phyloP scores from a whole-genome alignment of 306 rosid species.

The Malus asiatica region DNA sequence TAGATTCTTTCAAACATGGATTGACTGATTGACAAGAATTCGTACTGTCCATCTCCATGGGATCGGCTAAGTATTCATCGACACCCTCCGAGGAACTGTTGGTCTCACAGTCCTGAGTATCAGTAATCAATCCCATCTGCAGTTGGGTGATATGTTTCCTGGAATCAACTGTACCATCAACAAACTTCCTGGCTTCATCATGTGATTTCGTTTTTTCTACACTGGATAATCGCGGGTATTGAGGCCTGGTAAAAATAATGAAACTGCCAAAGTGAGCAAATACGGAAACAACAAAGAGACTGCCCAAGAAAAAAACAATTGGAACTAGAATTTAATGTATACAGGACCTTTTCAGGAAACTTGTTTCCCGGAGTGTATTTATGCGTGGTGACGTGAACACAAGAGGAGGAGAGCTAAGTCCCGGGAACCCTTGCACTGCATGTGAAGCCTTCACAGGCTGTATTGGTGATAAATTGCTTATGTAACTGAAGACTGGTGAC shows the following conservation, averaged over 20 bases:
- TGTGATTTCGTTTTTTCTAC: conserved; percentile 19
- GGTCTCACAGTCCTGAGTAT: conserved; percentile 13
- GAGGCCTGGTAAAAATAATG: conserved; percentile 32
- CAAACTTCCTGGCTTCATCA: conserved; percentile 14
- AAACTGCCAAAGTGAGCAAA: neutral
- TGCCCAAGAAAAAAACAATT: neutral
- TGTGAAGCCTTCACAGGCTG: conserved; percentile 27
- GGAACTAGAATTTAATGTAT: neutral
- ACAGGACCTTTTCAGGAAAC: conserved; percentile 37
- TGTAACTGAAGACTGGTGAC: conserved; percentile 34
- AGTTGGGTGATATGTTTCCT: conserved; percentile 9
- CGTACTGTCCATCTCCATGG: conserved; percentile 21
- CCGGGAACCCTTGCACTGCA: conserved; percentile 24
- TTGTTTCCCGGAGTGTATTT: conserved; percentile 26
- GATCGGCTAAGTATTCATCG: conserved; percentile 52
- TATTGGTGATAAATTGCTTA: conserved; percentile 42
- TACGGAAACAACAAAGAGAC: neutral
- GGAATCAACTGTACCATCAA: conserved; percentile 25
- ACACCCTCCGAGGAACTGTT: conserved; percentile 29
- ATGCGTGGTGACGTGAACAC: conserved; percentile 49
- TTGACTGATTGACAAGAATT: conserved; percentile 9
- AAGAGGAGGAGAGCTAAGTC: conserved; percentile 46
- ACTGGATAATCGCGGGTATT: conserved; percentile 17
- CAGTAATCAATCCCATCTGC: conserved; percentile 18
- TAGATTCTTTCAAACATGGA: conserved; percentile 19